A percentile compares a stretch with the other conserved stretches of the same genome.
These are phyloP conservation scores for Penicillium palitans DNA, from an alignment of 2,329 filamentous ascomycete species.

Conservation along the genomic window DNA sequence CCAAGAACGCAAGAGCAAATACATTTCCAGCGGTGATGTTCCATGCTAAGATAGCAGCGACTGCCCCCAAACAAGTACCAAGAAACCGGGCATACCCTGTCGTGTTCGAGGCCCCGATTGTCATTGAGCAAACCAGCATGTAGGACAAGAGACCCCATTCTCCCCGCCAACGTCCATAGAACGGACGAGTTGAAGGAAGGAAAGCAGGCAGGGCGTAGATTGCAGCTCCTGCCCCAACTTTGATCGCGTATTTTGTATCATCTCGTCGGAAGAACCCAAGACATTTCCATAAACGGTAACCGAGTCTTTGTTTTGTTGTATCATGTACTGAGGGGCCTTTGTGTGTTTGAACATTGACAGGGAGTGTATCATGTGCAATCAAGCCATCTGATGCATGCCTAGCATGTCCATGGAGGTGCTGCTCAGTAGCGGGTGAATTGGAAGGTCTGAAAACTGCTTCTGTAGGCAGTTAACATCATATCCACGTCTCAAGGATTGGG, in stretches of 20 bases:
- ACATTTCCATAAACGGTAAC: slow-evolving; percentile 44
- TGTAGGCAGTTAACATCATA: background rate
- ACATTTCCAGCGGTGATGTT: slow-evolving; percentile 71
- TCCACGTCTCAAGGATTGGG: background rate
- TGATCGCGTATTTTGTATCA: slow-evolving; percentile 78
- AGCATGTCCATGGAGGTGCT: background rate
- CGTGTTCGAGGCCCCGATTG: slow-evolving; percentile 91
- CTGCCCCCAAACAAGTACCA: slow-evolving; percentile 79
- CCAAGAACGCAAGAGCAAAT: slow-evolving; percentile 73
- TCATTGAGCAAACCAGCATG: slow-evolving; percentile 98
- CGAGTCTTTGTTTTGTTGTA: slow-evolving; percentile 31
- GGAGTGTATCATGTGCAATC: slow-evolving; percentile 10
- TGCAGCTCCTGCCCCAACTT: slow-evolving; percentile 86
- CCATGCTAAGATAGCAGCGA: slow-evolving; percentile 76
- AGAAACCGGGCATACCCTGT: slow-evolving; percentile 83
- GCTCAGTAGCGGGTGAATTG: background rate
- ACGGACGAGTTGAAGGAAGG: slow-evolving; percentile 71
- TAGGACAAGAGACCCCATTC: slow-evolving; percentile 97
- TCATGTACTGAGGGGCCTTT: slow-evolving; percentile 6
- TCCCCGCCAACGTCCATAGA: slow-evolving; percentile 85
- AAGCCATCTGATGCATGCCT: slow-evolving; percentile 12
- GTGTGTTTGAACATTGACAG: slow-evolving; percentile 7
- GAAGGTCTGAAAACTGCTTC: background rate
- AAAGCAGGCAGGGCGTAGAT: slow-evolving; percentile 90
- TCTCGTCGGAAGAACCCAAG: slow-evolving; percentile 61